Conservation (phyloP, 805 yeast genomes). For the Candida dajiaensis region DNA sequence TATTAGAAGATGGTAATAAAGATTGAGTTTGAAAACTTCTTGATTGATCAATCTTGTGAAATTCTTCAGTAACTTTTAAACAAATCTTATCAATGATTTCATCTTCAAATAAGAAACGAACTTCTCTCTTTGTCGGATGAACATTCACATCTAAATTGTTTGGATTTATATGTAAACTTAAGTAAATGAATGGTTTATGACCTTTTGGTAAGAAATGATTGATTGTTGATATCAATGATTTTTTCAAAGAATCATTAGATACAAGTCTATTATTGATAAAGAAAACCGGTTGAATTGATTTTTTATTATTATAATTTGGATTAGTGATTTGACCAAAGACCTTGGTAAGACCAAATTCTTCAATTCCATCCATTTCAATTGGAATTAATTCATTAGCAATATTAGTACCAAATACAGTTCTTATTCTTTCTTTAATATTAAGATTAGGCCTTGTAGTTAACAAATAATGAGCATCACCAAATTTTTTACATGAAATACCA, state of each 20-base stretch:
- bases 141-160: conserved; percentile 82
- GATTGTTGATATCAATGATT: conserved; percentile 50
- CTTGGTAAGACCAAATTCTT: conserved; percentile 42
- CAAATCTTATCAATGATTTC: conserved; percentile 69
- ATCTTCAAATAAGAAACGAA: conserved; percentile 76
- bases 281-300: conserved; percentile 59
- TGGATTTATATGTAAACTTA: conserved; percentile 64
- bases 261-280: conserved; percentile 86
- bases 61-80: conserved; percentile 38
- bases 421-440: conserved; percentile 58
- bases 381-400: conserved; percentile 61
- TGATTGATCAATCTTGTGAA: conserved; percentile 57
- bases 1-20: conserved; percentile 30
- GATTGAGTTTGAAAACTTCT: conserved; percentile 67
- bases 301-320: conserved; percentile 66
- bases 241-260: conserved; percentile 68
- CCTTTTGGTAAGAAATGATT: conserved; percentile 68
- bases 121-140: conserved; percentile 94
- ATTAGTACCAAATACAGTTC: conserved; percentile 63
- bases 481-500: conserved; percentile 74
- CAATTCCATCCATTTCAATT: conserved; percentile 29
- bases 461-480: conserved; percentile 67
- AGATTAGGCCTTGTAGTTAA: conserved; percentile 50
- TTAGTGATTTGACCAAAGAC: conserved; percentile 63
- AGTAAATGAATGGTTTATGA: conserved; percentile 66